These are phyloP conservation scores for Fonsecaea pedrosoi DNA, from an alignment of 2,329 filamentous ascomycete genomes.

Conservation along the genomic window DNA sequence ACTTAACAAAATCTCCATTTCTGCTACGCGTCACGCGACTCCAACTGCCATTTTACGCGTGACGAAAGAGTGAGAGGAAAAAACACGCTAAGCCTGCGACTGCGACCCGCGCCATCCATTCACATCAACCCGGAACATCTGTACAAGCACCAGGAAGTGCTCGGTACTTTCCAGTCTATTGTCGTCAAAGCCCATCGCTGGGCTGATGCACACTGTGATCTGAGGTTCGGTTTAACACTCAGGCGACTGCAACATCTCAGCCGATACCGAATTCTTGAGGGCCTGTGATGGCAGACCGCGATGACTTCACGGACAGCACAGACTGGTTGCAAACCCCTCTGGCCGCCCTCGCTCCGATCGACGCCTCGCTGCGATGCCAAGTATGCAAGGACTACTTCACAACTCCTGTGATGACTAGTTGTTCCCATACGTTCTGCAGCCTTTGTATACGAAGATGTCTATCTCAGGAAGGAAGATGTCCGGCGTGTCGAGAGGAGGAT, in stretches of 20 bases:
- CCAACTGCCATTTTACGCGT: constrained; percentile 2
- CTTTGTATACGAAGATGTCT: constrained; percentile 90
- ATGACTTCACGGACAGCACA: constrained; percentile 50
- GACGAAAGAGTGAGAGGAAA: not conserved
- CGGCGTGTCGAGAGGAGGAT: constrained; percentile 77
- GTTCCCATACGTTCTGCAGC: constrained; percentile 95
- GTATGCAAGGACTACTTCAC: constrained; percentile 98
- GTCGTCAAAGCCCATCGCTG: not conserved
- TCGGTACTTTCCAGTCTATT: not conserved
- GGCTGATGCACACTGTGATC: not conserved
- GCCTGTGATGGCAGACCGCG: constrained; percentile 27
- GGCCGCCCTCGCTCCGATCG: constrained; percentile 60
- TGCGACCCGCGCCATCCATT: not conserved
- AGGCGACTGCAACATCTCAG: not conserved
- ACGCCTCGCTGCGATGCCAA: constrained; percentile 88
- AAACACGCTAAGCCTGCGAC: constrained; percentile 1
- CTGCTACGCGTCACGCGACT: not conserved
- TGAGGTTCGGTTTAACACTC: not conserved
- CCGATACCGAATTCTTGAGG: not conserved
- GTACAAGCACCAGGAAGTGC: too few species aligned
- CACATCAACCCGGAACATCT: not conserved
- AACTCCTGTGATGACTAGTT: constrained; percentile 93
- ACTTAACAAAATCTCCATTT: too few species aligned
- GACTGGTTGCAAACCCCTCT: constrained; percentile 59
- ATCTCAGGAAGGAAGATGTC: constrained; percentile 83